Base-by-base conservation (phyloP, 352 stramenopile species). In the Globisporangium middletonii region DNA sequence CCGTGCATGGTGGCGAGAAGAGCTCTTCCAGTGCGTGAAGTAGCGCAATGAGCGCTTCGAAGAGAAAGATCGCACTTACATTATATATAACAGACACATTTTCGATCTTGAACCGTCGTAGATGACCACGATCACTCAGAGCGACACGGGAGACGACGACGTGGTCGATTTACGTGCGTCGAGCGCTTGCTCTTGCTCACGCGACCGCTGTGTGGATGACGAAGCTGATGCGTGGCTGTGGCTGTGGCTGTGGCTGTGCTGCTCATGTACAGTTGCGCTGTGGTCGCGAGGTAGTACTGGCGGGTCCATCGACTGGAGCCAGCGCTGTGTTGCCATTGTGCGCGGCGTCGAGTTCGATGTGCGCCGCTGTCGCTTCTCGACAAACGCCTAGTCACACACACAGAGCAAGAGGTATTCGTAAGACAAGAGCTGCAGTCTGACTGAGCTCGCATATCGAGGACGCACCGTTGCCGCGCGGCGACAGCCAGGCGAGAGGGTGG, bases 281-380 rank as follows among this genome's bases (percentile, higher is more conserved):
- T 27, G 0, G n/a, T 43, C 2, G 55, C 23, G 11, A 9, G 41
- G 19, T 38, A 38, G 3, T 41, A 28, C 13, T 7, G 41, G 41
- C 16, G 27, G 46, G 23, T 77, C 73, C 50, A 86, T 61, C 4
- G 77, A 83, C 55, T 78, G 74, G 18, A 89, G 69, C 79, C 79
- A 89, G 26, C 75, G 67, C 54, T 86, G 76, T 0, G 79, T 89
- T 3, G 79, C 79, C 59, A 83, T 72, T 1, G 79, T 89, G 12
- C 79, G 72, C 0, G 79, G 79, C 1, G 79, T 89, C 42, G 65
- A 60, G 56, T 81, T 79, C 27, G 65, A 54, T 3, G 76, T 51
- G 11, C 79, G 76, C 42, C 70, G 69, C 48, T 72, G 73, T 8
- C 79, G 72, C 55, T 89, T 89, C 50, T 86, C 79, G 28, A 89